A percentile compares a stretch with the other conserved stretches of the same genome.
These are phyloP conservation scores for Haematococcus lacustris DNA, from an alignment of 139 green algal genomes.

Conservation along the genomic window DNA sequence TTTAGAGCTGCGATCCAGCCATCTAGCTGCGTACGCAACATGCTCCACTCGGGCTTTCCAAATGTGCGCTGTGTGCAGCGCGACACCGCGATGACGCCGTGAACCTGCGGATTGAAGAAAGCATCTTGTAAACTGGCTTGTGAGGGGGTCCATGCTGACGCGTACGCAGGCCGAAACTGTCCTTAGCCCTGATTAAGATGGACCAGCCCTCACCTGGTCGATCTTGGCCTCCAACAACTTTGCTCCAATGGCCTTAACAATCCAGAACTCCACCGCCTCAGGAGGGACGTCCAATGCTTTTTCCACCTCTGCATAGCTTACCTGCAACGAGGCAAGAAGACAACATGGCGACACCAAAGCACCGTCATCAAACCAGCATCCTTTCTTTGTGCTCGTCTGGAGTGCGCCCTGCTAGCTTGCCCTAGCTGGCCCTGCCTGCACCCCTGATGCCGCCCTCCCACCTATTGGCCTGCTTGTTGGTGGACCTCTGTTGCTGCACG, in stretches of 20 bases:
- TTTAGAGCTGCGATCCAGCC: neutral
- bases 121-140: too few relatives aligned
- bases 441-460: too few relatives aligned
- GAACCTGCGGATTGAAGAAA: conserved; percentile 15
- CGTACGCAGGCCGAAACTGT: neutral
- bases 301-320: too few relatives aligned
- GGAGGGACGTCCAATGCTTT: conserved; percentile 33
- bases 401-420: too few relatives aligned
- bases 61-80: conserved; percentile 42
- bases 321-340: too few relatives aligned
- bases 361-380: too few relatives aligned
- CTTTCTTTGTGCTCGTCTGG: too few relatives aligned
- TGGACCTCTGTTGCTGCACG: too few relatives aligned
- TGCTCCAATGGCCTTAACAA: conserved; percentile 40
- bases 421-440: too few relatives aligned
- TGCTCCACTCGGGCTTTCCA: conserved; percentile 26
- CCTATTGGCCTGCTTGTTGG: too few relatives aligned
- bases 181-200: neutral
- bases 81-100: conserved; percentile 18
- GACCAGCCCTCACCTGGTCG: conserved; percentile 26
- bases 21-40: conserved; percentile 23
- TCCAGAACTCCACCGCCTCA: conserved; percentile 38
- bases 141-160: too few relatives aligned
- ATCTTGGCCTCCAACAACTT: conserved; percentile 50
- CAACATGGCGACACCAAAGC: too few relatives aligned